Percentiles rank a stretch among this genome's conserved stretches.
These are phyloP conservation scores for Eucalyptus lansdowneana DNA, from an alignment of 345 rosid genomes.

Conservation along the genomic window DNA sequence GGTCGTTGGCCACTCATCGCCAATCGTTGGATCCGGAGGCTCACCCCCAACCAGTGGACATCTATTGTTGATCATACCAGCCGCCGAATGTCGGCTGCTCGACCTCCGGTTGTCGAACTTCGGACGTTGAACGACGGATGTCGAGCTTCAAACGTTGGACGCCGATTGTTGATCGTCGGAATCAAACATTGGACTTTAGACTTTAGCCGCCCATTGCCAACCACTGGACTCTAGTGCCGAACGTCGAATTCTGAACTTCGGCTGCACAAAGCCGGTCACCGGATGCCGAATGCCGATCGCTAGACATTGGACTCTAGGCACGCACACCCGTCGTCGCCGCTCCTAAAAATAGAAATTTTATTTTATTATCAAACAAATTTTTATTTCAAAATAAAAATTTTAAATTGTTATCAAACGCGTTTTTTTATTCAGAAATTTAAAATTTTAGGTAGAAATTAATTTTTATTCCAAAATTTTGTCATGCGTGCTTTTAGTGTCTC, in stretches of 20 bases:
- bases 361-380: no score
- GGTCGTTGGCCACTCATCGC: fast-evolving
- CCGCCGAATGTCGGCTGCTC: fast-evolving
- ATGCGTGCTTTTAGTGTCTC: no score
- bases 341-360: no score
- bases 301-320: fast-evolving
- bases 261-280: fast-evolving
- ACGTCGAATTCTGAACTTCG: fast-evolving
- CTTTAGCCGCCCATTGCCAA: fast-evolving
- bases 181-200: fast-evolving
- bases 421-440: no score
- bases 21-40: no score
- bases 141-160: fast-evolving
- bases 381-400: no score
- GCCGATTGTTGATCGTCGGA: fast-evolving
- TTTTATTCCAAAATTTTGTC: no score
- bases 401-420: no score
- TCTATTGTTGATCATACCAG: fast-evolving
- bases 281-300: fast-evolving
- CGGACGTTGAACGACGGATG: fast-evolving
- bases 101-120: fast-evolving
- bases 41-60: no score
- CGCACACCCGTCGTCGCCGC: fast-evolving
- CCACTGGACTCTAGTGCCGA: fast-evolving
- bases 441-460: fast-evolving